These are phyloP conservation scores for Bathelium albidoporum DNA, from an alignment of 495 filamentous ascomycete species.

Conservation along the genomic window DNA sequence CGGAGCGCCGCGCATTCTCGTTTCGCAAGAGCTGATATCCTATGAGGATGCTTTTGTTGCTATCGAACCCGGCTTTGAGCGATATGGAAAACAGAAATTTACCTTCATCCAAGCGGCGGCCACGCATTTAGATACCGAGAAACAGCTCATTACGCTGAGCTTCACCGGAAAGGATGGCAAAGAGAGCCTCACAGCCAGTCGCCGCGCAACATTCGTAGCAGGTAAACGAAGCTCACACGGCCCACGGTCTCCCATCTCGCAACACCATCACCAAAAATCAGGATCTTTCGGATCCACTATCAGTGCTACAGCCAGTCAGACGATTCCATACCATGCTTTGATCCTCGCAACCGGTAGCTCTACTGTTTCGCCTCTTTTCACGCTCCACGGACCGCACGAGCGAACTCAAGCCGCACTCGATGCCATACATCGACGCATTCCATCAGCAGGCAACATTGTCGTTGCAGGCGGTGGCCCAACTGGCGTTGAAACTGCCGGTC, in stretches of 20 bases:
- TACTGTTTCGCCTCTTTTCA: conserved; percentile 20
- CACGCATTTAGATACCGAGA: conserved; percentile 36
- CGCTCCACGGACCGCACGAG: conserved; percentile 25
- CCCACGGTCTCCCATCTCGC: background rate
- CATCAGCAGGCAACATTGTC: conserved; percentile 16
- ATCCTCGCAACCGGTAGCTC: conserved; percentile 23
- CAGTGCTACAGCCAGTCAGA: conserved; percentile 6
- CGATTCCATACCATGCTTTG: conserved; percentile 25
- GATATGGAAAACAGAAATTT: conserved; percentile 40
- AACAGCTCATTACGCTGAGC: conserved; percentile 20
- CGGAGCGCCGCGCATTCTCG: conserved; percentile 37
- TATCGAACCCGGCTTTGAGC: conserved; percentile 42
- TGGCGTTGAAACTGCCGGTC: conserved; percentile 23
- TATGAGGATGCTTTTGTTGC: conserved; percentile 38
- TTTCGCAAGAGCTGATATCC: conserved; percentile 34
- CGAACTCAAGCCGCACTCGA: conserved; percentile 21
- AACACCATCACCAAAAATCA: conserved; percentile 8
- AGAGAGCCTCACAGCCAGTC: conserved; percentile 36
- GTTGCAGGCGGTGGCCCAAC: conserved; percentile 22
- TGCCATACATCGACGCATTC: conserved; percentile 17
- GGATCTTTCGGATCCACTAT: background rate
- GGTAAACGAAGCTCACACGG: background rate
- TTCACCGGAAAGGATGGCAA: conserved; percentile 42
- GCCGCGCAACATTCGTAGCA: conserved; percentile 16
- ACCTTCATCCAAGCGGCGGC: conserved; percentile 49